Conservation (phyloP, 768 basidiomycete genomes). For the Suillus subalutaceus region DNA sequence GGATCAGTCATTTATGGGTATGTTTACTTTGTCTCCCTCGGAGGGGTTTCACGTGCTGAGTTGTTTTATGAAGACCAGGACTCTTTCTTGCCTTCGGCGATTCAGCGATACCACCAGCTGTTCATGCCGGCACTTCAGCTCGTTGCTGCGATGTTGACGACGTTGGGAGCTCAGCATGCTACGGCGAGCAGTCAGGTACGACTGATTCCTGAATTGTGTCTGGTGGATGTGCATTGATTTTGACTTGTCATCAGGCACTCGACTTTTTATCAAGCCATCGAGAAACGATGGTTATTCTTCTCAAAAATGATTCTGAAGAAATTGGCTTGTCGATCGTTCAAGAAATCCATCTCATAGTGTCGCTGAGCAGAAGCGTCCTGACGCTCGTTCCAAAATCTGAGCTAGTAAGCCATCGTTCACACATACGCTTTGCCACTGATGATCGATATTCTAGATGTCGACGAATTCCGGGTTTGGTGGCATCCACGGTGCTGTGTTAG, state of each 20-base stretch:
- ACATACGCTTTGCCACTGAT: background rate
- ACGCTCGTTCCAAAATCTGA: constrained; percentile 77
- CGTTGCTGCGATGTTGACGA: constrained; percentile 73
- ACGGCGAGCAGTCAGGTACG: constrained; percentile 72
- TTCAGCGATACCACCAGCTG: constrained; percentile 89
- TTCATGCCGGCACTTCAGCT: constrained; percentile 88
- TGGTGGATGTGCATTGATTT: background rate
- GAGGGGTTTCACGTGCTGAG: background rate
- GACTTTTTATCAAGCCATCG: constrained; percentile 84
- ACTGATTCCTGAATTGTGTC: background rate
- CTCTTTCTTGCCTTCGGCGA: constrained; percentile 84
- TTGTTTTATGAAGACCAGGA: constrained; percentile 60
- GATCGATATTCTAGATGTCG: constrained; percentile 41
- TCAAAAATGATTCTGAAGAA: constrained; percentile 72
- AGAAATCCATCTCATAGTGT: constrained; percentile 79
- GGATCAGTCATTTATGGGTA: constrained; percentile 83
- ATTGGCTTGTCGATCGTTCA: constrained; percentile 69
- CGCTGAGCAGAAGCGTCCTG: constrained; percentile 67
- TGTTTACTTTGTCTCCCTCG: constrained; percentile 17
- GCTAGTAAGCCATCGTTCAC: constrained; percentile 56
- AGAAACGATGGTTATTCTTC: constrained; percentile 79
- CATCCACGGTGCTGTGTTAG: constrained; percentile 78
- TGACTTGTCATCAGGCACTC: constrained; percentile 52
- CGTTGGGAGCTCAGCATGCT: constrained; percentile 69
- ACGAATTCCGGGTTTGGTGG: constrained; percentile 81